A percentile compares a stretch with the other conserved stretches of the same genome.
These are phyloP conservation scores for Schizosaccharomyces octosporus DNA, from an alignment of 805 yeast genomes.

Conservation along the genomic window DNA sequence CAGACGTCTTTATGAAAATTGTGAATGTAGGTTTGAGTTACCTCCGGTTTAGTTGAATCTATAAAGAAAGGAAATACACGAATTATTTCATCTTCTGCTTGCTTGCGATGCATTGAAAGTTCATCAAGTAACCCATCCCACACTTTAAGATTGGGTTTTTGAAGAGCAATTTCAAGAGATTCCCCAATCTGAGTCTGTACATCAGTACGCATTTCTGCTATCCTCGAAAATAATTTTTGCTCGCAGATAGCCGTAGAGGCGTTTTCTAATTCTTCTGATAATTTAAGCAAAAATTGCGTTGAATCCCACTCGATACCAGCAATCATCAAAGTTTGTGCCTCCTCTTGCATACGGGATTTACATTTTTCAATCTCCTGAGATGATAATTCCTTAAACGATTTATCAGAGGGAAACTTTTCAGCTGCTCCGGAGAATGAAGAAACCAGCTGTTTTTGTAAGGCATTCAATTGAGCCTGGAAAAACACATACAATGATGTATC, in stretches of 20 bases:
- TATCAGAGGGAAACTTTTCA: constrained; percentile 4
- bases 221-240: constrained; percentile 21
- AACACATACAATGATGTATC: constrained; percentile 23
- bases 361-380: constrained; percentile 12
- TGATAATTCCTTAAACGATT: constrained; percentile 8
- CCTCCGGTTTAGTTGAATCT: constrained; percentile 7
- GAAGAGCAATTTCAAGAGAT: constrained; percentile 5
- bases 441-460: constrained; percentile 16
- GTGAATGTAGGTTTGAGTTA: constrained; percentile 2
- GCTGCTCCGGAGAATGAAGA: constrained; percentile 9
- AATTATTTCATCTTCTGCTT: constrained; percentile 3
- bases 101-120: constrained; percentile 14
- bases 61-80: neutral
- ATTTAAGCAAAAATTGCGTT: constrained; percentile 15
- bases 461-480: constrained; percentile 19
- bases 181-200: constrained; percentile 7
- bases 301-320: constrained; percentile 14
- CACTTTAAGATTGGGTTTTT: constrained; percentile 13
- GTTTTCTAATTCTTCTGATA: constrained; percentile 14
- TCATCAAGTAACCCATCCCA: constrained; percentile 35
- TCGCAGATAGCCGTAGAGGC: constrained; percentile 14
- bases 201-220: constrained; percentile 7
- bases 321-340: constrained; percentile 16
- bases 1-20: neutral
- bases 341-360: constrained; percentile 8